Base-by-base conservation (phyloP, 352 stramenopile genomes). In the Pythium grandisporangium region DNA sequence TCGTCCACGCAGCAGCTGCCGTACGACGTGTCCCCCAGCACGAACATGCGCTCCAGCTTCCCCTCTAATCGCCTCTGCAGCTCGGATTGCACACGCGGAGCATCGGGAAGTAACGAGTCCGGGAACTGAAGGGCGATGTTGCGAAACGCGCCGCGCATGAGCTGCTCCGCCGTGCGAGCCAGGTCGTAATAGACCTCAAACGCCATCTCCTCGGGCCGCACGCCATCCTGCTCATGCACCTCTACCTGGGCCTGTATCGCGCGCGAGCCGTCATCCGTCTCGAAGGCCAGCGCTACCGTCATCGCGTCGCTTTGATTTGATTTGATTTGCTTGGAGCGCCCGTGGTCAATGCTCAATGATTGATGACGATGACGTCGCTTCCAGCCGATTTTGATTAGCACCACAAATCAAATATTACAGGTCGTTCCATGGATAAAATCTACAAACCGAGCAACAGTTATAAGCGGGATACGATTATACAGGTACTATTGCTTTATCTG, bases 1-100 rank as follows among this genome's bases (percentile, higher is more conserved):
- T 97, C 88, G 62, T 98, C 95, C 27, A 97, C 91, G 58, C 93
- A 98, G 69, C 93, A 98, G 44, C 83, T 95, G 30, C 84, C 91
- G 53, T 97, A 97, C 19, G 92, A 97, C 7, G 95, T 98, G 58
- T 98, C 95, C 17, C 95, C 95, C 12, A 98, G 60, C 21, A 97
- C 74, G 49, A 98, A 98, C 17, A 98, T 69, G 26, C 75, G 75
- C 41, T 84, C 59, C 7, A 91, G 26, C 13, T 84, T 57, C 11
- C 58, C 51, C 7, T 53, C 36, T 5, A 76, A 53, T 10, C 60
- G 39, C 21, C 73, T 51, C 51, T 77, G 42, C 30, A 93, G 59
- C 42, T 78, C 57, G 42, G 81, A 59, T 50, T 97, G 88, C 48
- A 98, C 69, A 24, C 79, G 66, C 6, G 84, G 54, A 20, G 92